A percentile compares a stretch with the other conserved stretches of the same genome.
Conservation (phyloP, 1,284 basidiomycete species). For the Tilletia horrida region DNA sequence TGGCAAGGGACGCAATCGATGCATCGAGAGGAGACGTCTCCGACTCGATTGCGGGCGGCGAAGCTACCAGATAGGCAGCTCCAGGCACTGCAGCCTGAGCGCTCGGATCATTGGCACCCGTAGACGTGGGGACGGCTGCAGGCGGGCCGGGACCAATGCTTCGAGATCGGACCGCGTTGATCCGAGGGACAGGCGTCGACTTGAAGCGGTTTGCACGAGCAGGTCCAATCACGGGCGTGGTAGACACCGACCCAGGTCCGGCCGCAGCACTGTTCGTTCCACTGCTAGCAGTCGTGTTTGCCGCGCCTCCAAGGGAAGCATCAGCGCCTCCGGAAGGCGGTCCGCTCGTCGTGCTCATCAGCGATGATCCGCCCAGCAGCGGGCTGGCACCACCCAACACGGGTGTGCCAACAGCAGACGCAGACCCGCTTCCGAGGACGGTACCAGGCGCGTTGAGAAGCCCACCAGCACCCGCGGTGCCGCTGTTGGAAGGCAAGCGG, state of each 20-base stretch:
- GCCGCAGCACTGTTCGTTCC: not conserved
- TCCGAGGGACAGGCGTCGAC: not conserved
- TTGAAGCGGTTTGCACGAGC: not conserved
- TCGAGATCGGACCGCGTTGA: not conserved
- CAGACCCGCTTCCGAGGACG: not conserved
- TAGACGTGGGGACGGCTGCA: not conserved
- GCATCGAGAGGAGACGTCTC: constrained; percentile 6
- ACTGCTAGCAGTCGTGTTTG: not conserved
- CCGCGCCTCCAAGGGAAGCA: no score
- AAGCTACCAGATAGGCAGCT: not conserved
- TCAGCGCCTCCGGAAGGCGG: no score
- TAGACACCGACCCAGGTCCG: not conserved
- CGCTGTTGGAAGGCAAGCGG: not conserved
- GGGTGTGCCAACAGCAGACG: no score
- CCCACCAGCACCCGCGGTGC: not conserved
- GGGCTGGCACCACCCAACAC: not conserved
- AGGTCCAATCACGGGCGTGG: not conserved
- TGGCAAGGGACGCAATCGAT: not conserved
- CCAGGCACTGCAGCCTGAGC: not conserved
- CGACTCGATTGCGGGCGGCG: not conserved
- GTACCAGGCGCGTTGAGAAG: not conserved
- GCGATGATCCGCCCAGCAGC: not conserved
- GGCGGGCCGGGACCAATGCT: not conserved
- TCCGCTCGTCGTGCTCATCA: no score
- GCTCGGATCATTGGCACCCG: not conserved